These are phyloP conservation scores for Elongisporangium prolatum DNA, from an alignment of 352 stramenopile species.

Conservation along the genomic window DNA sequence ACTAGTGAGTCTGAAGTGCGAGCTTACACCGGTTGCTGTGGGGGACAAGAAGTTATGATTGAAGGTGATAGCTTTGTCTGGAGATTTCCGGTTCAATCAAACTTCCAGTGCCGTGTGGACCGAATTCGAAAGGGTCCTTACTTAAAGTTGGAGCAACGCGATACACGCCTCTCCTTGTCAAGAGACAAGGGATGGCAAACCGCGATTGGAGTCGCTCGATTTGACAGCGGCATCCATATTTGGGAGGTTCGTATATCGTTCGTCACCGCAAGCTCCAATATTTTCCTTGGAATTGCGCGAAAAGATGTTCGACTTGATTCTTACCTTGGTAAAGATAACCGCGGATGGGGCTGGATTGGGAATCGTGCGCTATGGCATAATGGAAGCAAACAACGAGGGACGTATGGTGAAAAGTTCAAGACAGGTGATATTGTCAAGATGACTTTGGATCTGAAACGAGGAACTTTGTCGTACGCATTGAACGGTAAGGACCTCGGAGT, in stretches of 20 bases:
- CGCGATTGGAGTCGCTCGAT: constrained; percentile 81
- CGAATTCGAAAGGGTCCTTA: constrained; percentile 82
- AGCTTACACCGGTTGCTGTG: constrained; percentile 78
- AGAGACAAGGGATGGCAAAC: constrained; percentile 89
- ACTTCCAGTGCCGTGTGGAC: constrained; percentile 87
- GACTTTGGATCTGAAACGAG: constrained; percentile 76
- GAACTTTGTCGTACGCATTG: constrained; percentile 82
- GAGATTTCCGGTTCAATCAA: constrained; percentile 84
- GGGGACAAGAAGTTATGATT: constrained; percentile 84
- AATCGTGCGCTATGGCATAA: constrained; percentile 90
- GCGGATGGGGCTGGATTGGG: constrained; percentile 89
- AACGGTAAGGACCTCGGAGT: constrained; percentile 89
- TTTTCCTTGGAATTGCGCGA: constrained; percentile 84
- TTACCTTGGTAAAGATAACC: constrained; percentile 90
- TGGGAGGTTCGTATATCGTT: constrained; percentile 88
- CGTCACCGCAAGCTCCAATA: constrained; percentile 86
- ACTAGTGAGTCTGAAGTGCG: constrained; percentile 72
- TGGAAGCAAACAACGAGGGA: constrained; percentile 85
- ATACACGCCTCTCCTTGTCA: constrained; percentile 77
- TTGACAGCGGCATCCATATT: constrained; percentile 81
- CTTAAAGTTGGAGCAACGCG: constrained; percentile 84
- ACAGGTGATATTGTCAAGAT: constrained; percentile 80
- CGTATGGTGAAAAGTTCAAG: constrained; percentile 90
- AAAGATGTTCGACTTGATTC: constrained; percentile 84
- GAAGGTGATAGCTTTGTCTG: constrained; percentile 84